Conservation (phyloP, 768 basidiomycete species). For the Rhizopogon vinicolor region DNA sequence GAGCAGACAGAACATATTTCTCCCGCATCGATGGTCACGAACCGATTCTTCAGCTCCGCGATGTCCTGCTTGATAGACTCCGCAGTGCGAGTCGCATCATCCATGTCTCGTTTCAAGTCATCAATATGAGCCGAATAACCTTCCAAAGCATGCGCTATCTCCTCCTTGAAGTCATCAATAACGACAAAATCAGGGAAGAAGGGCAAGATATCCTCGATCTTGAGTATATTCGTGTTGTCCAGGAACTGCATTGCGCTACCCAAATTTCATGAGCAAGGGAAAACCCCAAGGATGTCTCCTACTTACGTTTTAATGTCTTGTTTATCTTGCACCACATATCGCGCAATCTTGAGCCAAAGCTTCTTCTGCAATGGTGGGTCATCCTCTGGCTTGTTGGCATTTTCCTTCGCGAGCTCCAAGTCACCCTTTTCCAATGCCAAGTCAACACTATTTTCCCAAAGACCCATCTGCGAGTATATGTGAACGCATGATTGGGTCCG, state of each 20-base stretch:
- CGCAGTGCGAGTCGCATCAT: slow-evolving; percentile 87
- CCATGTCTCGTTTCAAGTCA: slow-evolving; percentile 88
- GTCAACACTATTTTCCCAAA: slow-evolving; percentile 96
- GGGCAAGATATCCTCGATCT: slow-evolving; percentile 97
- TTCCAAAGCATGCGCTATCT: slow-evolving; percentile 94
- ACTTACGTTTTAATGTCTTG: slow-evolving; percentile 97
- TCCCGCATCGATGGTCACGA: slow-evolving; percentile 84
- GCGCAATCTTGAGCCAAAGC: slow-evolving; percentile 98
- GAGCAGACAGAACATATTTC: slow-evolving; percentile 86
- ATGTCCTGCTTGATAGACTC: slow-evolving; percentile 95
- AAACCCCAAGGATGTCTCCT: not conserved
- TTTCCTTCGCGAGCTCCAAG: slow-evolving; percentile 89
- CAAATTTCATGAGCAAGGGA: not conserved
- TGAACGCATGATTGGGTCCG: slow-evolving; percentile 89
- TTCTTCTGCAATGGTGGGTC: slow-evolving; percentile 86
- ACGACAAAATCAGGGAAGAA: slow-evolving; percentile 99
- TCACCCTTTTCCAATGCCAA: slow-evolving; percentile 93
- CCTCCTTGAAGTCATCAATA: slow-evolving; percentile 99
- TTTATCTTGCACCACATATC: slow-evolving; percentile 96
- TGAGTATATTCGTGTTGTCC: slow-evolving; percentile 89
- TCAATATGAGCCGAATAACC: slow-evolving; percentile 93
- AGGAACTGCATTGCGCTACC: slow-evolving; percentile 93
- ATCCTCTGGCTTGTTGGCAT: slow-evolving; percentile 93
- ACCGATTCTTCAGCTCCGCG: slow-evolving; percentile 75
- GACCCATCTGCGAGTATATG: slow-evolving; percentile 96